Evolutionary conservation across 257 asterid species (phyloP).

Genomic region (Penstemon davidsonii): DNA sequence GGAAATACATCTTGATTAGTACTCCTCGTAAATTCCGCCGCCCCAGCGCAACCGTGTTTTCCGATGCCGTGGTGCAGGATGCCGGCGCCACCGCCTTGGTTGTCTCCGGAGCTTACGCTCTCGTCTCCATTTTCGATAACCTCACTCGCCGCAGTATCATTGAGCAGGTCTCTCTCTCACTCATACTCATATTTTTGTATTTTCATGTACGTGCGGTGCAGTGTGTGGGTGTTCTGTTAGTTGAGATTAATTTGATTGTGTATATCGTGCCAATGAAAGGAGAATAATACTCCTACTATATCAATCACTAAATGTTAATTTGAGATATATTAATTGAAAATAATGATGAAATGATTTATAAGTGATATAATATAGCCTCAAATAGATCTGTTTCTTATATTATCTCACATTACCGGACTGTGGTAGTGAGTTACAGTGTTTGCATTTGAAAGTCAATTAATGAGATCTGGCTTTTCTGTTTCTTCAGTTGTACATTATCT

Average conservation of each 20-base stretch:
- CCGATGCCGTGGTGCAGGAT: slow-evolving; percentile 47
- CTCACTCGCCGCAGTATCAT: slow-evolving; percentile 68
- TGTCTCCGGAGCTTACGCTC: slow-evolving; percentile 72
- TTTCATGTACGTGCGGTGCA: neutral
- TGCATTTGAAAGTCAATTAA: no score
- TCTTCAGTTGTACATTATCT: neutral
- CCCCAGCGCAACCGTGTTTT: slow-evolving; percentile 8
- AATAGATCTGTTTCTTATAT: neutral
- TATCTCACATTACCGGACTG: neutral
- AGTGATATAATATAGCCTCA: neutral
- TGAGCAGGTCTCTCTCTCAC: slow-evolving; percentile 56
- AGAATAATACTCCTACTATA: no score
- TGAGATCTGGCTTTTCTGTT: neutral
- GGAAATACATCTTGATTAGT: neutral
- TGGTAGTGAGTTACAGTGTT: no score
- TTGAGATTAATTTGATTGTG: no score
- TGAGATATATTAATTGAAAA: no score
- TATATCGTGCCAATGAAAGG: no score
- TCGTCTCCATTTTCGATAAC: slow-evolving; percentile 68
- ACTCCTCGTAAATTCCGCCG: slow-evolving; percentile 33
- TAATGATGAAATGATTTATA: no score
- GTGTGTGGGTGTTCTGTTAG: no score
- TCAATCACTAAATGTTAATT: no score
- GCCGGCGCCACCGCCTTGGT: slow-evolving; percentile 74
- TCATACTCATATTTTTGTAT: neutral